A percentile compares a stretch with the other conserved stretches of the same genome.
Evolutionary conservation across 164 flowering plant species (phyloP).

Genomic region (Aristolochia contorta): DNA sequence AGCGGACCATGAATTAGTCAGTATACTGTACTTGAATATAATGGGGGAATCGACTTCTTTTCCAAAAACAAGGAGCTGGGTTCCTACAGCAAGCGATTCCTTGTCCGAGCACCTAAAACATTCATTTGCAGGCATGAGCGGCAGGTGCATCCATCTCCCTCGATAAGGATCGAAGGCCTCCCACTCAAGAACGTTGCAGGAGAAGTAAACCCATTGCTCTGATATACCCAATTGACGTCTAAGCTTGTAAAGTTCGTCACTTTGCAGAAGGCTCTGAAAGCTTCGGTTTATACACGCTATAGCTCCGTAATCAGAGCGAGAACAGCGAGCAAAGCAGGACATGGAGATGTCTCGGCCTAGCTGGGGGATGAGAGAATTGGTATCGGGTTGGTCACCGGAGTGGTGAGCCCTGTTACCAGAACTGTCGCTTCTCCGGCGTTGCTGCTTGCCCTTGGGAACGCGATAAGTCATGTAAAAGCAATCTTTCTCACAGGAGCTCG

Average conservation of each 20-base stretch:
- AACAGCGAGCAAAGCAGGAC: conserved; percentile 57
- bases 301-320: conserved; percentile 78
- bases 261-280: conserved; percentile 45
- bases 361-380: conserved; percentile 35
- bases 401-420: background rate
- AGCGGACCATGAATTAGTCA: conserved; percentile 74
- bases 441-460: conserved; percentile 24
- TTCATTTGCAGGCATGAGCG: conserved; percentile 59
- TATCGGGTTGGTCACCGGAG: conserved; percentile 17
- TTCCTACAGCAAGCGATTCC: conserved; percentile 93
- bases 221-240: conserved; percentile 46
- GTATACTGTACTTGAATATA: conserved; percentile 63
- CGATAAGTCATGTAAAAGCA: conserved; percentile 23
- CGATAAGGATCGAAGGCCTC: conserved; percentile 77
- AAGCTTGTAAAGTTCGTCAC: conserved; percentile 63
- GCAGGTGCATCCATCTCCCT: conserved; percentile 76
- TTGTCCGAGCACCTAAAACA: conserved; percentile 77
- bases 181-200: conserved; percentile 77
- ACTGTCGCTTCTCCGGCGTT: background rate
- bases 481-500: conserved; percentile 26
- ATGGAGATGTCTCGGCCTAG: conserved; percentile 72
- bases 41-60: conserved; percentile 52
- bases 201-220: conserved; percentile 94
- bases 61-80: conserved; percentile 93
- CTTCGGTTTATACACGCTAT: conserved; percentile 56